These are phyloP conservation scores for Actinidia chinensis DNA, from an alignment of 179 eudicot species.

Conservation along the genomic window DNA sequence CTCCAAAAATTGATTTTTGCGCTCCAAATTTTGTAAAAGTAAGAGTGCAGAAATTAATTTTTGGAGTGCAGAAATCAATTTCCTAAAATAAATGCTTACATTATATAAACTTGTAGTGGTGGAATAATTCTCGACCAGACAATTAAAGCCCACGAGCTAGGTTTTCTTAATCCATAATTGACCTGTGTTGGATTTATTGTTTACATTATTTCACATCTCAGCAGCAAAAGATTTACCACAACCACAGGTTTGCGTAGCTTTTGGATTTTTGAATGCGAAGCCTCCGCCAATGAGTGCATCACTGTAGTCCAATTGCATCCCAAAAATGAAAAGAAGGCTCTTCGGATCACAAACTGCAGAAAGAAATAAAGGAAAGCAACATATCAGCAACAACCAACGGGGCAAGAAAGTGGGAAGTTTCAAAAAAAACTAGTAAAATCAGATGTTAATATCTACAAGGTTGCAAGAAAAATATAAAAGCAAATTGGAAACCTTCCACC, in stretches of 20 bases:
- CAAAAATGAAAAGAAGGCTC: constrained; percentile 86
- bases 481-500: neutral
- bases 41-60: too few relatives aligned
- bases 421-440: neutral
- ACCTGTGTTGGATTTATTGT: neutral
- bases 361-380: neutral
- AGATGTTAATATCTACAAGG: neutral
- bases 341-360: constrained; percentile 96
- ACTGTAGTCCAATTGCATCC: constrained; percentile 97
- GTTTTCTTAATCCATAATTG: neutral
- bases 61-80: too few relatives aligned
- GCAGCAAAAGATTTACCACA: constrained; percentile 98
- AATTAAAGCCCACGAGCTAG: neutral
- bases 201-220: constrained; percentile 42
- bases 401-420: too few relatives aligned
- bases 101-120: neutral
- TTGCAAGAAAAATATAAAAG: neutral
- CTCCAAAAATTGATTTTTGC: too few relatives aligned
- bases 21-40: too few relatives aligned
- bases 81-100: neutral
- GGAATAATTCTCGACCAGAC: neutral
- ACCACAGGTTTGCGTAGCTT: constrained; percentile 90
- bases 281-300: constrained; percentile 98
- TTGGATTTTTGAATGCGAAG: constrained; percentile 92
- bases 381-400: neutral